phyloP scores from a whole-genome alignment of 352 stramenopile species.

The Phytophthora kernoviae region DNA sequence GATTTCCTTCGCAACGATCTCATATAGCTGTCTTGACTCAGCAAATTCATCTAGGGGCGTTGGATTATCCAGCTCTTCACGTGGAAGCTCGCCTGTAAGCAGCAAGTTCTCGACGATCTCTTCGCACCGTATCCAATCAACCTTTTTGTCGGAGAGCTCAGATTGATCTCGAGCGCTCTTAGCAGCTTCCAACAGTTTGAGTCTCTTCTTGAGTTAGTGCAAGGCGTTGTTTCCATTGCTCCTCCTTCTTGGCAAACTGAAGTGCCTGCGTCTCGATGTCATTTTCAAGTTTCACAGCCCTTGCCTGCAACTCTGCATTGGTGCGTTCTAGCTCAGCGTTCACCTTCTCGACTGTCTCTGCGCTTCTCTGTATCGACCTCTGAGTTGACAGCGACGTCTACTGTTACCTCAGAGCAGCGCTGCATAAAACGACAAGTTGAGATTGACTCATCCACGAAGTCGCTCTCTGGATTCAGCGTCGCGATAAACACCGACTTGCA shows the following conservation, averaged over 20 bases:
- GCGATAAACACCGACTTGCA: slow-evolving; percentile 98
- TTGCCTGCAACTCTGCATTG: slow-evolving; percentile 50
- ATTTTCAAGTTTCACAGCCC: slow-evolving; percentile 49
- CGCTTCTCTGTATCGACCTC: slow-evolving; percentile 74
- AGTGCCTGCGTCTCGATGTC: slow-evolving; percentile 40
- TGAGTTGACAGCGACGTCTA: slow-evolving; percentile 70
- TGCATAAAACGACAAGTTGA: slow-evolving; percentile 97
- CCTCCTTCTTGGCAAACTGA: slow-evolving; percentile 40
- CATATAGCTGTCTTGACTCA: slow-evolving; percentile 35
- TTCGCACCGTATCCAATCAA: slow-evolving; percentile 63
- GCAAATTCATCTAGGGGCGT: slow-evolving; percentile 27
- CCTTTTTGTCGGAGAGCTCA: slow-evolving; percentile 16
- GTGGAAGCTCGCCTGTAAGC: slow-evolving; percentile 48
- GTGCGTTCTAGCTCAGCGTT: slow-evolving; percentile 50
- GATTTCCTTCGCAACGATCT: slow-evolving; percentile 46
- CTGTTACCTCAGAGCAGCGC: slow-evolving; percentile 89
- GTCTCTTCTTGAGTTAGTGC: slow-evolving; percentile 31
- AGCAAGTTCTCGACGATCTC: slow-evolving; percentile 62
- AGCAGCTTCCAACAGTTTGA: slow-evolving; percentile 30
- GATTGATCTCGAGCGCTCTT: slow-evolving; percentile 18
- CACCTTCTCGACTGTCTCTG: slow-evolving; percentile 48
- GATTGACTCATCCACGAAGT: slow-evolving; percentile 92
- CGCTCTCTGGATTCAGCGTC: slow-evolving; percentile 92
- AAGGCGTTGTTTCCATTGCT: slow-evolving; percentile 40
- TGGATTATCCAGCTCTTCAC: slow-evolving; percentile 37